A percentile compares a stretch with the other conserved stretches of the same genome.
phyloP scores from a whole-genome alignment of 192 early-diverging fungal species.

The Coemansia sp. region DNA sequence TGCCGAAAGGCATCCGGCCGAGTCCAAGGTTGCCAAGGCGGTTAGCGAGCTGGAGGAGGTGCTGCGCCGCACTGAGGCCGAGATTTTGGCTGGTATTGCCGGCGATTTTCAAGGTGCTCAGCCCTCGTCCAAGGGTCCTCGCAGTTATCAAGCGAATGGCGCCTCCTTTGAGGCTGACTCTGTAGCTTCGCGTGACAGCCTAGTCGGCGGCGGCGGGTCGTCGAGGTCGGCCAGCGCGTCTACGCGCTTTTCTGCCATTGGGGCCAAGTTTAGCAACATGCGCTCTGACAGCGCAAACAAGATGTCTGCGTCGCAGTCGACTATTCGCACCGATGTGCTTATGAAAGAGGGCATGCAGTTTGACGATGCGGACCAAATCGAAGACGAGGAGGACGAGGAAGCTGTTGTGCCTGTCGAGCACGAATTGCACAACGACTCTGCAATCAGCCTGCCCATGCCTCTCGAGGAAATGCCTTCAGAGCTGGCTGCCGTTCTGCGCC shows the following conservation, averaged over 20 bases:
- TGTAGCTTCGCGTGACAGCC: conserved; percentile 28
- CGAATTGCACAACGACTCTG: conserved; percentile 22
- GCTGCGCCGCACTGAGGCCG: conserved; percentile 43
- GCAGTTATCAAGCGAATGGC: neutral
- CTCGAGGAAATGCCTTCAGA: conserved; percentile 44
- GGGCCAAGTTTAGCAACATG: conserved; percentile 15
- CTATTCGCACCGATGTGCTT: conserved; percentile 40
- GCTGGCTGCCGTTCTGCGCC: conserved; percentile 39
- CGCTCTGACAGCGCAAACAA: conserved; percentile 25
- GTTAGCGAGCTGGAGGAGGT: conserved; percentile 53
- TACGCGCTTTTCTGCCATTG: conserved; percentile 37
- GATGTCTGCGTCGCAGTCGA: conserved; percentile 41
- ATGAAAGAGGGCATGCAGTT: conserved; percentile 42
- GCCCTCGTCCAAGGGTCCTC: neutral
- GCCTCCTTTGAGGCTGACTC: conserved; percentile 20
- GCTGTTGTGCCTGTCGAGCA: conserved; percentile 33
- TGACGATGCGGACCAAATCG: conserved; percentile 23
- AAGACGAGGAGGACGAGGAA: conserved; percentile 27
- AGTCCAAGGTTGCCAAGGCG: conserved; percentile 50
- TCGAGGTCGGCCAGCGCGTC: conserved; percentile 37
- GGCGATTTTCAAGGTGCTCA: conserved; percentile 22
- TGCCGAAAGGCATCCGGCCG: conserved; percentile 37
- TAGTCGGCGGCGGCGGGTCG: conserved; percentile 46
- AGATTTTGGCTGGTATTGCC: conserved; percentile 26
- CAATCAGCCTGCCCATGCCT: conserved; percentile 37